Conservation (phyloP, 78 protist species). For the Emiliania huxleyi region DNA sequence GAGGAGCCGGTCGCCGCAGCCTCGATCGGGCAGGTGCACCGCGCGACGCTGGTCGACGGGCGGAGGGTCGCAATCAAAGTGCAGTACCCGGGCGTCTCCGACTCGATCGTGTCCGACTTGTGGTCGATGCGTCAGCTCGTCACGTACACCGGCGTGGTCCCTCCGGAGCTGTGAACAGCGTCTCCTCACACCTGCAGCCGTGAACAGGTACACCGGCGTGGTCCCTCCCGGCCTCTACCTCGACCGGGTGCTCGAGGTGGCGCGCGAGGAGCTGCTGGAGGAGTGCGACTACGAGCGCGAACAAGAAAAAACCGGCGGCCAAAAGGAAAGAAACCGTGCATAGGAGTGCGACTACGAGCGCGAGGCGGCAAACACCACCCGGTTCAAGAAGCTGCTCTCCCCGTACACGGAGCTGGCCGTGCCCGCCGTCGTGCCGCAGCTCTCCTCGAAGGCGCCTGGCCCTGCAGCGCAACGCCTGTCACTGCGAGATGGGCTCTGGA, state of each 20-base stretch:
- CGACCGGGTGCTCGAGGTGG: slow-evolving; percentile 57
- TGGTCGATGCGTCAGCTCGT: slow-evolving; percentile 53
- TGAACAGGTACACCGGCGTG: slow-evolving; percentile 40
- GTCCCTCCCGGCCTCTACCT: slow-evolving; percentile 79
- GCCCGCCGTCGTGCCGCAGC: slow-evolving; percentile 10
- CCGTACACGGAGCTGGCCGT: background rate
- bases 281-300: slow-evolving; percentile 84
- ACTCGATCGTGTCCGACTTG: slow-evolving; percentile 76
- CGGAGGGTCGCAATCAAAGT: slow-evolving; percentile 74
- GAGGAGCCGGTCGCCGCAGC: slow-evolving; percentile 89
- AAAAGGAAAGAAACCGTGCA: no score
- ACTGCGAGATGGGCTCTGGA: no score
- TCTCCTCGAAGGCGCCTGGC: no score
- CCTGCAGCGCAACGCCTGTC: no score
- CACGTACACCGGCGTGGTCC: slow-evolving; percentile 57
- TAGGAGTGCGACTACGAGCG: slow-evolving; percentile 79
- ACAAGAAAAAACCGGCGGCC: no score
- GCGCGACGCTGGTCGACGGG: slow-evolving; percentile 66
- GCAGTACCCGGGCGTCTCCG: slow-evolving; percentile 75
- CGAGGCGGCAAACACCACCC: slow-evolving; percentile 12
- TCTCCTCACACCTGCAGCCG: no score
- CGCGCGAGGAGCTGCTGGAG: slow-evolving; percentile 57
- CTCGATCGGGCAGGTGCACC: slow-evolving; percentile 89
- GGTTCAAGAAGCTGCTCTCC: background rate
- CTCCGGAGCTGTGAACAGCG: slow-evolving; percentile 79